Evolutionary conservation across 345 rosid genomes (phyloP).

Genomic region (Firmiana major): DNA sequence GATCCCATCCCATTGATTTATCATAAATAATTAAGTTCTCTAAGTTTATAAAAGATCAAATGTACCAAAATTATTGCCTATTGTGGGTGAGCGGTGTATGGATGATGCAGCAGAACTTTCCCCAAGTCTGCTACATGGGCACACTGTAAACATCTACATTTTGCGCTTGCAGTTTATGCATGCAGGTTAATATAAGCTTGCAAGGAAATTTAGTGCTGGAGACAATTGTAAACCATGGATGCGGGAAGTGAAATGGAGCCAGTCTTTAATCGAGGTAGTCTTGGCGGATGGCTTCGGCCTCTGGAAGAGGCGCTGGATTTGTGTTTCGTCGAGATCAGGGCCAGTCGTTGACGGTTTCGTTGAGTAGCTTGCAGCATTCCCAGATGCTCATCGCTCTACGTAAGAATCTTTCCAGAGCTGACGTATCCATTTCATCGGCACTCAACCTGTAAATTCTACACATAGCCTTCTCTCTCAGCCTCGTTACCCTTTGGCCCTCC

Average conservation of each 20-base stretch:
- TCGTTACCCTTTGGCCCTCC: too few relatives aligned
- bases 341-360: constrained; percentile 59
- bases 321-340: constrained; percentile 64
- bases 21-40: too few relatives aligned
- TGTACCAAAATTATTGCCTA: constrained; percentile 24
- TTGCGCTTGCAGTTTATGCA: constrained; percentile 22
- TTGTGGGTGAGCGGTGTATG: constrained; percentile 46
- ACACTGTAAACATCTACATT: constrained; percentile 14
- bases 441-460: too few relatives aligned
- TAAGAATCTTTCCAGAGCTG: too few relatives aligned
- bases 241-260: constrained; percentile 60
- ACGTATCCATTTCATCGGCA: too few relatives aligned
- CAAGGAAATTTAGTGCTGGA: not conserved
- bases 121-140: constrained; percentile 43
- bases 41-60: too few relatives aligned
- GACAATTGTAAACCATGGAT: constrained; percentile 49
- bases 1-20: too few relatives aligned
- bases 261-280: constrained; percentile 51
- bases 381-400: constrained; percentile 50
- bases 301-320: constrained; percentile 51
- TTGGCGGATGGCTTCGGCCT: constrained; percentile 55
- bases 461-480: too few relatives aligned
- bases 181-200: too few relatives aligned
- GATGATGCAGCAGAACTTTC: constrained; percentile 46
- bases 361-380: constrained; percentile 61